Evolutionary conservation across 2,329 filamentous ascomycete genomes (phyloP).

Genomic region (Fusarium virguliforme): DNA sequence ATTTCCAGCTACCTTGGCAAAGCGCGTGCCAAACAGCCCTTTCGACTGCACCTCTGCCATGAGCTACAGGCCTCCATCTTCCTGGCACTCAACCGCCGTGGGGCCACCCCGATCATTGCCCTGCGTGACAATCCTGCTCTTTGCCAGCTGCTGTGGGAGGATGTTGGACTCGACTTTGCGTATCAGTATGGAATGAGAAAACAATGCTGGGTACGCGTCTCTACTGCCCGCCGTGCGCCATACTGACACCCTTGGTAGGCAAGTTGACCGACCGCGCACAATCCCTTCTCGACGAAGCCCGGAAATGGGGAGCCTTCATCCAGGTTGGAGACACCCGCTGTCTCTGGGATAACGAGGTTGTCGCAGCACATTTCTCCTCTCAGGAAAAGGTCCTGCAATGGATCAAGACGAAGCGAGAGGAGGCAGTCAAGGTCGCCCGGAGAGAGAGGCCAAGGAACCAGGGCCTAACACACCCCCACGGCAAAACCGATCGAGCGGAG

Average conservation of each 20-base stretch:
- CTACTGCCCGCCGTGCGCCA: background rate
- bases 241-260: slow-evolving; percentile 1
- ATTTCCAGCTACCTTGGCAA: slow-evolving; percentile 1
- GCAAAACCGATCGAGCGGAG: background rate
- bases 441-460: background rate
- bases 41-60: slow-evolving; percentile 1
- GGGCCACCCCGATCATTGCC: background rate
- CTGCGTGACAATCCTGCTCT: background rate
- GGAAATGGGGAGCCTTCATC: slow-evolving; percentile 7
- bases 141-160: slow-evolving; percentile 2
- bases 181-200: slow-evolving; percentile 4
- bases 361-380: background rate
- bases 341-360: background rate
- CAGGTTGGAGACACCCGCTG: background rate
- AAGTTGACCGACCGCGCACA: slow-evolving; percentile 7
- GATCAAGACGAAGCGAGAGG: background rate
- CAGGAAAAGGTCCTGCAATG: background rate
- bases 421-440: slow-evolving; percentile 3
- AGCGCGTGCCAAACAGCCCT: slow-evolving; percentile 6
- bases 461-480: background rate
- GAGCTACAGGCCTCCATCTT: background rate
- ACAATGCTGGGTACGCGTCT: background rate
- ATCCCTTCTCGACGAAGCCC: slow-evolving; percentile 1
- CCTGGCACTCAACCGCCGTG: background rate
- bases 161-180: background rate